Evolutionary conservation across 495 filamentous ascomycete genomes (phyloP).

Genomic region (Neurospora sp.): DNA sequence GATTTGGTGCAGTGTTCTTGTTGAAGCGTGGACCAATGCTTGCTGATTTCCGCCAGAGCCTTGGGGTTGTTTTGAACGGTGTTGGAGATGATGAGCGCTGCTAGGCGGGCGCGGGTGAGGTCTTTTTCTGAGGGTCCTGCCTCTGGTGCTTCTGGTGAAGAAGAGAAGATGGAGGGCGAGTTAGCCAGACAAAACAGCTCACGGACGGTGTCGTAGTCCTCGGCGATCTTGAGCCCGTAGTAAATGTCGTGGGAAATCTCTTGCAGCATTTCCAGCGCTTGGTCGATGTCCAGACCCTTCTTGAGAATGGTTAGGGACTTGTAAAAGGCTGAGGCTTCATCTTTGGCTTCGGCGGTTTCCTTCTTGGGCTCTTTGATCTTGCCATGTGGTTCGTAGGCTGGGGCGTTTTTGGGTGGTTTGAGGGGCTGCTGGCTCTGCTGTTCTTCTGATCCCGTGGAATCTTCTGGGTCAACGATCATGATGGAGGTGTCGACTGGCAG

Average conservation of each 20-base stretch:
- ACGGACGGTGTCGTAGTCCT: slow-evolving; percentile 35
- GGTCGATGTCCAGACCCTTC: slow-evolving; percentile 24
- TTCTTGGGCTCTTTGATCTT: slow-evolving; percentile 35
- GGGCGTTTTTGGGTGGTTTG: slow-evolving; percentile 27
- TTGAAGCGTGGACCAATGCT: slow-evolving; percentile 28
- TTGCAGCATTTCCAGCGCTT: slow-evolving; percentile 40
- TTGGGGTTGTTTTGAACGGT: slow-evolving; percentile 54
- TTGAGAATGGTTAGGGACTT: slow-evolving; percentile 36
- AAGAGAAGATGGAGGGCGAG: slow-evolving; percentile 6
- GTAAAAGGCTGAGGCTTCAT: slow-evolving; percentile 23
- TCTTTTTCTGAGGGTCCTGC: neutral
- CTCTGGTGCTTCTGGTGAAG: neutral
- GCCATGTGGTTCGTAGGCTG: slow-evolving; percentile 39
- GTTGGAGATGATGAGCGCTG: slow-evolving; percentile 43
- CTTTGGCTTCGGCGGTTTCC: slow-evolving; percentile 15
- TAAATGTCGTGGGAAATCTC: slow-evolving; percentile 57
- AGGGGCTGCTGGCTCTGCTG: neutral
- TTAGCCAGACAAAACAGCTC: slow-evolving; percentile 34
- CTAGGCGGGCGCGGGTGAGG: slow-evolving; percentile 29
- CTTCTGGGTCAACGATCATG: slow-evolving; percentile 32
- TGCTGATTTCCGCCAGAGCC: slow-evolving; percentile 39
- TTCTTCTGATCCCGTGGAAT: slow-evolving; percentile 16
- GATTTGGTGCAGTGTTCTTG: slow-evolving; percentile 16
- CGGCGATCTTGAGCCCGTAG: slow-evolving; percentile 54
- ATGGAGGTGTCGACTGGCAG: slow-evolving; percentile 37